These are phyloP conservation scores for Colletotrichum sp. DNA, from an alignment of 2,329 filamentous ascomycete species.

Conservation along the genomic window DNA sequence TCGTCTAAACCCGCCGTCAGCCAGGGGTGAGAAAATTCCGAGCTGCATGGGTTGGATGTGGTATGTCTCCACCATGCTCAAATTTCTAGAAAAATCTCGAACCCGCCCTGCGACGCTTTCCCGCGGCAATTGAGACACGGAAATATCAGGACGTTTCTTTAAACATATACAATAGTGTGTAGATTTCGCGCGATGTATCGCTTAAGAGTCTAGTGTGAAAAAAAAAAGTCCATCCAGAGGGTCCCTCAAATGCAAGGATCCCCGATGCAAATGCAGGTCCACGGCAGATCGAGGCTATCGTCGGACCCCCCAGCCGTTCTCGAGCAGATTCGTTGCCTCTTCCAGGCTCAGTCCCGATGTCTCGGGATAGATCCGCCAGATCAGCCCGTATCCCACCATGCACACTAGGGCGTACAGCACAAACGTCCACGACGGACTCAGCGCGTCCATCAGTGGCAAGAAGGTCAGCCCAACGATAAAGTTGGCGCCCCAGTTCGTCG, in stretches of 20 bases:
- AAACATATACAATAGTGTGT: background rate
- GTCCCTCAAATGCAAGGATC: background rate
- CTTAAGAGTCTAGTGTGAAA: background rate
- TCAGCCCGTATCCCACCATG: conserved; percentile 65
- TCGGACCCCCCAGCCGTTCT: conserved; percentile 74
- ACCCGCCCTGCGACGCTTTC: background rate
- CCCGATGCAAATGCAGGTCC: background rate
- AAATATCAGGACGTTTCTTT: background rate
- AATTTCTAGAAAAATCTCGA: conserved; percentile 5
- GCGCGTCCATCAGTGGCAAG: conserved; percentile 79
- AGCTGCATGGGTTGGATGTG: background rate
- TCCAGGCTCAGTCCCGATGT: conserved; percentile 83
- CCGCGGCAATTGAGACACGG: background rate
- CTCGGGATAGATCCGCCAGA: conserved; percentile 84
- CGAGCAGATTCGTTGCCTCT: conserved; percentile 75
- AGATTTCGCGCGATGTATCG: background rate
- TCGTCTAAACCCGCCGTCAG: background rate
- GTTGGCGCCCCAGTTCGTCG: conserved; percentile 87
- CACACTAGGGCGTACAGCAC: conserved; percentile 79
- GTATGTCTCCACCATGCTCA: background rate
- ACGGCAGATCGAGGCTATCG: background rate
- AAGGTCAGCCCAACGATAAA: conserved; percentile 88
- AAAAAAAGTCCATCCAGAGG: background rate
- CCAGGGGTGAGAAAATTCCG: background rate
- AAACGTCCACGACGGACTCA: conserved; percentile 81